These are phyloP conservation scores for Glycyrrhiza uralensis DNA, from an alignment of 306 rosid species.

Conservation along the genomic window DNA sequence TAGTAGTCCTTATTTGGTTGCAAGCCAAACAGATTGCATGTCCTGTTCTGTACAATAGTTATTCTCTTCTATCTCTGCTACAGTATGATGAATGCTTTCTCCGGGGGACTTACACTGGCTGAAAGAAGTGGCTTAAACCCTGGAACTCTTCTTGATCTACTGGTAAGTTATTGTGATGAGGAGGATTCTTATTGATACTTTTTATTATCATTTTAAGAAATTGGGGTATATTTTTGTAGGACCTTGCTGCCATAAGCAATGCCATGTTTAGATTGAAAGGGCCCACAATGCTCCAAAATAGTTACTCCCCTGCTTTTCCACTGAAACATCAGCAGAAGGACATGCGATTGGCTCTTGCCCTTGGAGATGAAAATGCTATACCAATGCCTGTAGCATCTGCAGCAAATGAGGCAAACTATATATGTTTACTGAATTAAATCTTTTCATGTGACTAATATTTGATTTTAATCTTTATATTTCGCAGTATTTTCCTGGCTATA, in stretches of 20 bases:
- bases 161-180: constrained; percentile 44
- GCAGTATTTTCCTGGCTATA: too few relatives aligned
- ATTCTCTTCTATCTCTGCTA: constrained; percentile 4
- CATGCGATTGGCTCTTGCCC: constrained; percentile 87
- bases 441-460: too few relatives aligned
- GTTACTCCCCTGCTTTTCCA: constrained; percentile 77
- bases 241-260: constrained; percentile 64
- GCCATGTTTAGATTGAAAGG: constrained; percentile 82
- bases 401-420: constrained; percentile 82
- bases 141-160: constrained; percentile 66
- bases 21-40: not conserved
- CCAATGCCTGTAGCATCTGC: constrained; percentile 89
- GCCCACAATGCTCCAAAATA: constrained; percentile 63
- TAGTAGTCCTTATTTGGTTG: not conserved
- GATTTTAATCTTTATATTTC: too few relatives aligned
- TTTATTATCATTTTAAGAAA: not conserved
- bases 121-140: constrained; percentile 68
- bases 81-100: constrained; percentile 88
- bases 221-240: constrained; percentile 41
- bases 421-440: too few relatives aligned
- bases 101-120: constrained; percentile 76
- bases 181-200: constrained; percentile 1
- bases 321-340: constrained; percentile 92
- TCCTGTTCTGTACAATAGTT: not conserved
- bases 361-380: constrained; percentile 68